Evolutionary conservation across 805 yeast species (phyloP).

Genomic region (Dipodascopsis uninucleata): DNA sequence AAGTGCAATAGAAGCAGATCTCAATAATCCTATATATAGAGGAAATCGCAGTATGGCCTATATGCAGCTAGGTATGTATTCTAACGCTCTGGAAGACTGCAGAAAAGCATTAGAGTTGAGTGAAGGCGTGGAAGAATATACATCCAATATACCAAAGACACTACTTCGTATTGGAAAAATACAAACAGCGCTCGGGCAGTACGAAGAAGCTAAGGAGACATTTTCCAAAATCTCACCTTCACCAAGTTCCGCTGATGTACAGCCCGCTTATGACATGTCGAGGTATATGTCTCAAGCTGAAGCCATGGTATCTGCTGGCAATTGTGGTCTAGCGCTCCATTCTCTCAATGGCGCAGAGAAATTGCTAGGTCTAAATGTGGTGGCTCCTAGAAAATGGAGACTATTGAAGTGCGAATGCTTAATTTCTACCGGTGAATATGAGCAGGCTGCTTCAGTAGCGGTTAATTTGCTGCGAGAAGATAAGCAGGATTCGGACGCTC

Average conservation of each 20-base stretch:
- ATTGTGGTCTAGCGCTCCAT: conserved; percentile 37
- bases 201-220: conserved; percentile 36
- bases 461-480: conserved; percentile 38
- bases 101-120: conserved; percentile 28
- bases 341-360: conserved; percentile 39
- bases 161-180: conserved; percentile 38
- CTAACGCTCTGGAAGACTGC: conserved; percentile 38
- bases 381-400: conserved; percentile 38
- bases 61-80: conserved; percentile 36
- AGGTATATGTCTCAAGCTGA: conserved; percentile 37
- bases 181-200: conserved; percentile 36
- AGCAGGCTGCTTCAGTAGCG: conserved; percentile 39
- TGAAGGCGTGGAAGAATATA: conserved; percentile 27
- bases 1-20: conserved; percentile 32
- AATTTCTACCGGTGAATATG: conserved; percentile 33
- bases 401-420: conserved; percentile 35
- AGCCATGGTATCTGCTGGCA: conserved; percentile 29
- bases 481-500: conserved; percentile 40
- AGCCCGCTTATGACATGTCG: conserved; percentile 39
- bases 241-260: conserved; percentile 28
- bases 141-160: conserved; percentile 37
- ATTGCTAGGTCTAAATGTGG: conserved; percentile 36
- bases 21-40: conserved; percentile 36
- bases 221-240: conserved; percentile 29
- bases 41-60: conserved; percentile 43